Percentiles rank a stretch among this genome's conserved stretches.
Conservation (phyloP, 371 early-diverging fungal genomes). For the Mortierella sp. region DNA sequence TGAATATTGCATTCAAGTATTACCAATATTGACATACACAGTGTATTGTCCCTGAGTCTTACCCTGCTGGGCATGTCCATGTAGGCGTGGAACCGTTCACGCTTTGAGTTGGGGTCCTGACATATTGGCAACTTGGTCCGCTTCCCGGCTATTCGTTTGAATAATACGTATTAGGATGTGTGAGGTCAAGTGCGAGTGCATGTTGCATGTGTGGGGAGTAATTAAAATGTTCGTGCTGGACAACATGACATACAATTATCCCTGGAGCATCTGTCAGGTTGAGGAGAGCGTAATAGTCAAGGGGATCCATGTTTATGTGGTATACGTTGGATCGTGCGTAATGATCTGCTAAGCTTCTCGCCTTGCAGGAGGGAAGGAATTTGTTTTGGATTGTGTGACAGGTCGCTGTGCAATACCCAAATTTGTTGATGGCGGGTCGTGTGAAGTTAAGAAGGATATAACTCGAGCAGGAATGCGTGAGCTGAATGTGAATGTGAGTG, state of each 20-base stretch:
- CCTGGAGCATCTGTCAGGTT: constrained; percentile 53
- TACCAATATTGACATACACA: not conserved
- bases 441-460: not conserved
- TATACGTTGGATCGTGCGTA: not conserved
- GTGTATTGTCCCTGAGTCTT: not conserved
- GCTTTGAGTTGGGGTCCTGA: constrained; percentile 38
- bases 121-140: constrained; percentile 45
- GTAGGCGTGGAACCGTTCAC: constrained; percentile 26
- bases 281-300: constrained; percentile 48
- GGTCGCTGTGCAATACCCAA: not conserved
- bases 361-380: not conserved
- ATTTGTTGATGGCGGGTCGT: not conserved
- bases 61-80: constrained; percentile 54
- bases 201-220: not conserved
- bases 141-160: constrained; percentile 22
- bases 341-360: not conserved
- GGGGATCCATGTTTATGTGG: constrained; percentile 33
- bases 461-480: not conserved
- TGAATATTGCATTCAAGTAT: not conserved
- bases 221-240: not conserved
- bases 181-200: not conserved
- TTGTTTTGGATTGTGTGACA: constrained; percentile 1
- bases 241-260: constrained; percentile 22
- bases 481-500: not conserved
- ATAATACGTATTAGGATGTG: not conserved